phyloP scores from a whole-genome alignment of 805 yeast genomes.

The Starmerella asiatica region DNA sequence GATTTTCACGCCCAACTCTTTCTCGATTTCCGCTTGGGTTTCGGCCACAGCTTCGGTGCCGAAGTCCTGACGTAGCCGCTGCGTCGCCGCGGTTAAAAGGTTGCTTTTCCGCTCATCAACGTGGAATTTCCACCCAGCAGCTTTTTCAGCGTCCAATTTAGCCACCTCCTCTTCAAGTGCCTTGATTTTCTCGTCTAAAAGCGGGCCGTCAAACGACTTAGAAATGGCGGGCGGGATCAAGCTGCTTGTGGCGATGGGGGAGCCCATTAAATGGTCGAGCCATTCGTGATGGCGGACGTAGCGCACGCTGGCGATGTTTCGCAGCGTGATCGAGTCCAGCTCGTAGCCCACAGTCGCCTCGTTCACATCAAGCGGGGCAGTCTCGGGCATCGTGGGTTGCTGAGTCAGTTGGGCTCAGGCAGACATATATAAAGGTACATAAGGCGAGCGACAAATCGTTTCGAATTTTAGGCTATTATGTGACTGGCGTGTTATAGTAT shows the following conservation, averaged over 20 bases:
- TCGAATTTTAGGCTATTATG: no score
- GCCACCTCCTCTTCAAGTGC: slow-evolving; percentile 21
- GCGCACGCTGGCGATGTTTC: slow-evolving; percentile 32
- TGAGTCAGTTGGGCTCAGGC: neutral
- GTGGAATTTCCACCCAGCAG: slow-evolving; percentile 16
- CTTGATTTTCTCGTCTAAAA: slow-evolving; percentile 16
- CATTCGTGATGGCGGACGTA: slow-evolving; percentile 34
- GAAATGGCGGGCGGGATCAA: slow-evolving; percentile 19
- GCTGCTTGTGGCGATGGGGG: slow-evolving; percentile 24
- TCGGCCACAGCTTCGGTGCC: slow-evolving; percentile 19
- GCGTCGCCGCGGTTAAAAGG: slow-evolving; percentile 20
- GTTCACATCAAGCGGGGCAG: slow-evolving; percentile 18
- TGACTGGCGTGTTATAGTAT: no score
- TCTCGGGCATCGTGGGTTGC: slow-evolving; percentile 15
- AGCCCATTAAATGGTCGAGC: slow-evolving; percentile 32
- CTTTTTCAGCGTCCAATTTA: slow-evolving; percentile 19
- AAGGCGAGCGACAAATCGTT: no score
- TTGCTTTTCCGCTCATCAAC: slow-evolving; percentile 15
- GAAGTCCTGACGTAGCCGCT: slow-evolving; percentile 23
- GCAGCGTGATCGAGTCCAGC: slow-evolving; percentile 30
- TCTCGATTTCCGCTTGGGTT: slow-evolving; percentile 14
- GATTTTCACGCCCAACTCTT: slow-evolving; percentile 13
- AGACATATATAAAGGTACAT: no score
- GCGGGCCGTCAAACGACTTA: slow-evolving; percentile 2
- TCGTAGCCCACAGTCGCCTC: slow-evolving; percentile 30